phyloP scores from a whole-genome alignment of 495 filamentous ascomycete species.

The Podospora sp. region DNA sequence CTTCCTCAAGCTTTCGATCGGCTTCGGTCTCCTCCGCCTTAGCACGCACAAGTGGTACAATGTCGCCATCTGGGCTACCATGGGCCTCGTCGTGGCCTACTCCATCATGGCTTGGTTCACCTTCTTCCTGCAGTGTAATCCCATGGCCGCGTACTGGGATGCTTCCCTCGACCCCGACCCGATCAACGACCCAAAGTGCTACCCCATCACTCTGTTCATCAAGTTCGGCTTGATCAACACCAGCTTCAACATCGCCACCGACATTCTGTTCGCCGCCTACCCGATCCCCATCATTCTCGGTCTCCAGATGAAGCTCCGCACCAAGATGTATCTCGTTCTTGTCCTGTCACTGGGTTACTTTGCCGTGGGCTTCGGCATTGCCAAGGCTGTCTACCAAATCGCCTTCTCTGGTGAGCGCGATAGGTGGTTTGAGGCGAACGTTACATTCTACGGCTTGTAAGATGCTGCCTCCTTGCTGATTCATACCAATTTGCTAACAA shows the following conservation, averaged over 20 bases:
- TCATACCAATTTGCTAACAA: neutral
- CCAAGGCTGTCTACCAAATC: constrained; percentile 26
- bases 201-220: constrained; percentile 7
- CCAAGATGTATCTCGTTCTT: constrained; percentile 22
- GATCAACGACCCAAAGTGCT: neutral
- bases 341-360: constrained; percentile 29
- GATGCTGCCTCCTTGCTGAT: neutral
- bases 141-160: constrained; percentile 22
- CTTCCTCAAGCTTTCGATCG: constrained; percentile 46
- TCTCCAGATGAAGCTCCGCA: constrained; percentile 22
- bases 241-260: constrained; percentile 19
- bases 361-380: constrained; percentile 23
- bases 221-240: constrained; percentile 17
- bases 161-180: neutral
- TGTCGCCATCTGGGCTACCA: constrained; percentile 26
- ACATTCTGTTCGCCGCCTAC: constrained; percentile 26
- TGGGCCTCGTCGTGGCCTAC: constrained; percentile 30
- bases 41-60: constrained; percentile 24
- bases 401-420: constrained; percentile 18
- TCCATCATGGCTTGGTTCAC: constrained; percentile 32
- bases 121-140: constrained; percentile 37
- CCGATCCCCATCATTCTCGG: constrained; percentile 28
- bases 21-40: constrained; percentile 28
- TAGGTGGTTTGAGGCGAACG: constrained; percentile 21
- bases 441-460: constrained; percentile 25